These are phyloP conservation scores for Clarireedia hainanense DNA, from an alignment of 2,329 filamentous ascomycete genomes.

Conservation along the genomic window DNA sequence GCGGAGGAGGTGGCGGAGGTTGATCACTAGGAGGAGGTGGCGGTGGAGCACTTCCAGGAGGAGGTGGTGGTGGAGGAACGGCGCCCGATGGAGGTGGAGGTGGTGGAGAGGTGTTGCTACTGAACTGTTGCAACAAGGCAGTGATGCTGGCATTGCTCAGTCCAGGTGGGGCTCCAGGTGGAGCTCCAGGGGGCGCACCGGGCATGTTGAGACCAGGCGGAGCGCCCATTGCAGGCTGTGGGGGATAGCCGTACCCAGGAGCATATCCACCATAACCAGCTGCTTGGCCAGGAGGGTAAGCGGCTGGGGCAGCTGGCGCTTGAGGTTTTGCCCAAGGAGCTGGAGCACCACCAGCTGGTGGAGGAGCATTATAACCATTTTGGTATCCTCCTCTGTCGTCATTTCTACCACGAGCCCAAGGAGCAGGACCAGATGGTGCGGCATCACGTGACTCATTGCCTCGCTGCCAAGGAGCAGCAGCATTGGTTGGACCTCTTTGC, in stretches of 20 bases:
- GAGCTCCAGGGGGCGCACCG: constrained; percentile 33
- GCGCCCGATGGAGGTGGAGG: constrained; percentile 44
- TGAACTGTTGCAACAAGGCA: constrained; percentile 60
- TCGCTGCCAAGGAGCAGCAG: constrained; percentile 68
- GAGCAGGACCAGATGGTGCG: constrained; percentile 39
- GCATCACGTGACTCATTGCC: constrained; percentile 33
- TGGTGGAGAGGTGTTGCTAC: constrained; percentile 35
- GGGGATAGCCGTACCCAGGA: constrained; percentile 30
- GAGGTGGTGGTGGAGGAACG: constrained; percentile 34
- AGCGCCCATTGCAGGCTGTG: constrained; percentile 38
- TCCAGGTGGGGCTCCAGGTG: constrained; percentile 35
- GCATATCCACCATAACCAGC: constrained; percentile 51
- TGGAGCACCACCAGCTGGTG: constrained; percentile 33
- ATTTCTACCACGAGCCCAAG: constrained; percentile 54
- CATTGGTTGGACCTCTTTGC: constrained; percentile 79
- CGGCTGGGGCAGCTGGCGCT: constrained; percentile 31
- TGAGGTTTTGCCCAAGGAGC: constrained; percentile 24
- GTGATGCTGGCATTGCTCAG: constrained; percentile 51
- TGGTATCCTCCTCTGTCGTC: constrained; percentile 38
- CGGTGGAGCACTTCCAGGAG: constrained; percentile 51
- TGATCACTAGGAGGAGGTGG: constrained; percentile 46
- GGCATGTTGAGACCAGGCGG: constrained; percentile 27
- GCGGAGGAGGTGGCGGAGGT: constrained; percentile 19
- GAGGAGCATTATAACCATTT: constrained; percentile 38
- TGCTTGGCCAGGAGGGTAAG: constrained; percentile 34